Conservation (phyloP, 352 stramenopile genomes). For the Phytophthora fragariaefolia region DNA sequence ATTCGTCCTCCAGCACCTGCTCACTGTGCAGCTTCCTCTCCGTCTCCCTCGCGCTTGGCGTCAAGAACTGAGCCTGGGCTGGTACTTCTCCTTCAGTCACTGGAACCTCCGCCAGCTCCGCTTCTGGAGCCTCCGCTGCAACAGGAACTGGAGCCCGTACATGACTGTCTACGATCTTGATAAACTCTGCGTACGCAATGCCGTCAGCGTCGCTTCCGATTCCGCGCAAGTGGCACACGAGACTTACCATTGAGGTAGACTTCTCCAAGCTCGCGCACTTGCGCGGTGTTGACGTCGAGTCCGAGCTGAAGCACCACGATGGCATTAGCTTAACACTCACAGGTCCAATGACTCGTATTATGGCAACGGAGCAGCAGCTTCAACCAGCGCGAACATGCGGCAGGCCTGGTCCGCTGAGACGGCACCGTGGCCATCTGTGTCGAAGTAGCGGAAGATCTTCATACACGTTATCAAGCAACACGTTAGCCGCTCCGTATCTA, state of each 20-base stretch:
- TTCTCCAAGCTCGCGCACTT: conserved; percentile 64
- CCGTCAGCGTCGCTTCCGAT: neutral
- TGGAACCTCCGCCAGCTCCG: neutral
- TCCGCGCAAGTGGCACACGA: neutral
- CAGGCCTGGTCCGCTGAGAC: conserved; percentile 63
- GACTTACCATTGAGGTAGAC: conserved; percentile 64
- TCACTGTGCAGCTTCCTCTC: conserved; percentile 32
- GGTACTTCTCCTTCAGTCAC: neutral
- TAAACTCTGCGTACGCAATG: conserved; percentile 56
- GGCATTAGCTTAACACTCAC: neutral
- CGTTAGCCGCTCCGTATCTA: neutral
- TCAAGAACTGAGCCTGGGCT: neutral
- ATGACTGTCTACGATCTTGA: conserved; percentile 78
- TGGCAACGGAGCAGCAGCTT: neutral
- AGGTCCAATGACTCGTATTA: too few relatives aligned
- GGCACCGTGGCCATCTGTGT: conserved; percentile 68
- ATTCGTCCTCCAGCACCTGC: conserved; percentile 55
- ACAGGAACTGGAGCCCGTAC: conserved; percentile 22
- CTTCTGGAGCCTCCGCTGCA: conserved; percentile 7
- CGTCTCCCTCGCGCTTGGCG: conserved; percentile 23
- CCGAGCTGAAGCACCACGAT: conserved; percentile 42
- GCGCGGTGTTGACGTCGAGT: conserved; percentile 53
- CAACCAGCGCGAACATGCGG: conserved; percentile 69
- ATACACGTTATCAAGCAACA: neutral
- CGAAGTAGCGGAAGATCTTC: conserved; percentile 81